phyloP scores from a whole-genome alignment of 768 basidiomycete species.

The Terana coerulea region DNA sequence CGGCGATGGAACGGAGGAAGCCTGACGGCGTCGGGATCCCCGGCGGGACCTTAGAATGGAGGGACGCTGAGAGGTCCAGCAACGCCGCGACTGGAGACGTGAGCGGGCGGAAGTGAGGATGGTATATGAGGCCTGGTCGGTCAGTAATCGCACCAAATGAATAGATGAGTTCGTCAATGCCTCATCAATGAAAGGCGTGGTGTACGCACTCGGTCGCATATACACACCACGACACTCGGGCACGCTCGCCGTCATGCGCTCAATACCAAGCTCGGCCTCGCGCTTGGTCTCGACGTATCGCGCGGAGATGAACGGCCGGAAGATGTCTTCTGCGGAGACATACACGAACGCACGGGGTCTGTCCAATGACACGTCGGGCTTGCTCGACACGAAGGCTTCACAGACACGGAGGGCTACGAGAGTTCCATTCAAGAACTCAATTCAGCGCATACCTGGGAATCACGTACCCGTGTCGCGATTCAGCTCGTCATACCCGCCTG shows the following conservation, averaged over 20 bases:
- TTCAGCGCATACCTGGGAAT: not conserved
- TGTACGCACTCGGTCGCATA: constrained; percentile 81
- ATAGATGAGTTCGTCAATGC: constrained; percentile 1
- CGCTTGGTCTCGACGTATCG: constrained; percentile 95
- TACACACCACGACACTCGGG: constrained; percentile 67
- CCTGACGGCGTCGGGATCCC: constrained; percentile 62
- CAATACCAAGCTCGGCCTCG: constrained; percentile 76
- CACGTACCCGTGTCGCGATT: constrained; percentile 88
- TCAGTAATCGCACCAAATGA: not conserved
- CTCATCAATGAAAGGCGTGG: constrained; percentile 4
- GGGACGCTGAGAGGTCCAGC: constrained; percentile 72
- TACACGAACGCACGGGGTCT: constrained; percentile 77
- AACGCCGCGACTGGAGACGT: constrained; percentile 81
- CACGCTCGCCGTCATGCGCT: constrained; percentile 41
- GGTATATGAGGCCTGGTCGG: constrained; percentile 84
- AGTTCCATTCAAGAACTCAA: not conserved
- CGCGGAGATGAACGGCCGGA: constrained; percentile 78
- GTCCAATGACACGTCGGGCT: constrained; percentile 23
- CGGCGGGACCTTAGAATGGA: constrained; percentile 59
- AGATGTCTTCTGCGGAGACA: constrained; percentile 93
- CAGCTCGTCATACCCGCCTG: constrained; percentile 66
- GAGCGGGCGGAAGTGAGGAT: constrained; percentile 89
- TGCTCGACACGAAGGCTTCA: constrained; percentile 62
- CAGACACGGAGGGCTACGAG: constrained; percentile 67
- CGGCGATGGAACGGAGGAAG: constrained; percentile 51